Conservation (phyloP, 371 early-diverging fungal species). For the Rhizomucor miehei region DNA sequence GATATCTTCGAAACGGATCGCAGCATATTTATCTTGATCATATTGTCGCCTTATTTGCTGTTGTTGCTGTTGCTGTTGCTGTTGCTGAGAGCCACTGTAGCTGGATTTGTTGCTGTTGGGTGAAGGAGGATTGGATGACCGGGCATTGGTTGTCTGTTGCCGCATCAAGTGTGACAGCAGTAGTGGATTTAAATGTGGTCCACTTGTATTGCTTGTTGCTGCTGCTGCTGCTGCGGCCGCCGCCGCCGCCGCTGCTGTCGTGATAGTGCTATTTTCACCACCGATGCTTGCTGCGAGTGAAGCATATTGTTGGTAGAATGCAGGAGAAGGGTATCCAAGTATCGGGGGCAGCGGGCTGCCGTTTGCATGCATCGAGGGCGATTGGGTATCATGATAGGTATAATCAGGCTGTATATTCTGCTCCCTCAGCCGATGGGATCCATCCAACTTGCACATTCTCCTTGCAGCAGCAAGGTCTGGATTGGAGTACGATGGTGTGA, state of each 20-base stretch:
- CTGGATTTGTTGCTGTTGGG: constrained; percentile 4
- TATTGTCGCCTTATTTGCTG: constrained; percentile 10
- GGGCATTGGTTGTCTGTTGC: constrained; percentile 12
- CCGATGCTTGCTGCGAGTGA: not conserved
- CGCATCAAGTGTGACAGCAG: constrained; percentile 25
- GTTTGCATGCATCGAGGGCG: too few species aligned
- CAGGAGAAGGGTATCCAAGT: not conserved
- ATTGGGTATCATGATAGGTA: too few species aligned
- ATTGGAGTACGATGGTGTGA: constrained; percentile 42
- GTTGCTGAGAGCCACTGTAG: constrained; percentile 1
- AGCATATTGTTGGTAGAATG: not conserved
- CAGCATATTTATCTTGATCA: constrained; percentile 59
- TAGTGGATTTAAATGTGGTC: constrained; percentile 18
- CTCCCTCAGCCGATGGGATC: constrained; percentile 11
- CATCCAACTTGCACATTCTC: constrained; percentile 22
- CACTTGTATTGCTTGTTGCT: constrained; percentile 4
- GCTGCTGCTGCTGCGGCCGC: constrained; percentile 10
- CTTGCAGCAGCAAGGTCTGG: constrained; percentile 36
- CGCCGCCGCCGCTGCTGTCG: constrained; percentile 9
- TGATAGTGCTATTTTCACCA: not conserved
- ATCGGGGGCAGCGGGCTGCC: not conserved
- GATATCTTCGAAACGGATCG: constrained; percentile 63
- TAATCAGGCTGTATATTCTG: not conserved
- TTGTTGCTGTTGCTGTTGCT: constrained; percentile 1
- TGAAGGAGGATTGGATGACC: constrained; percentile 3